Base-by-base conservation (phyloP, 495 filamentous ascomycete species). In the Penicillium psychrofluorescens region DNA sequence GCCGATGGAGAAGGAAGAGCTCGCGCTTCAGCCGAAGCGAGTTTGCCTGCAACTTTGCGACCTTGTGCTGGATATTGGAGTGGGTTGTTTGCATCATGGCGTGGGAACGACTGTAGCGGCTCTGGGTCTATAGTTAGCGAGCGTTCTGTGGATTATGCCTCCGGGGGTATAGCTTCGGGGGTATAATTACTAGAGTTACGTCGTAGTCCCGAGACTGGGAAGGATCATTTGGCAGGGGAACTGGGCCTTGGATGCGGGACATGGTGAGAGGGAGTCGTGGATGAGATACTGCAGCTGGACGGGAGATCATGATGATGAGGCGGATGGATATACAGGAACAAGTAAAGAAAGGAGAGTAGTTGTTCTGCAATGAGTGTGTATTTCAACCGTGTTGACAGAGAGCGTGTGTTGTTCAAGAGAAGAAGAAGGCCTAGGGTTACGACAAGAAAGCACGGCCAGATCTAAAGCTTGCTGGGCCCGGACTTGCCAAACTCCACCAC, bases 401-500 rank as follows among this genome's bases (percentile, higher is more conserved):
- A 33, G 9, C n/a, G n/a, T 9, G 31, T 33, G 8, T 5, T 33
- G 31, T 33, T 5, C 5, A n/a, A n/a, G n/a, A 5, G 8, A 33
- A 9, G 6, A 4, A 16, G 15, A 16, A 16, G 15, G 1, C 15
- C 4, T 16, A 16, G 15, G 15, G 15, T 16, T 6, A 33, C 36
- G 10, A 10, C 9, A 15, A 42, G 40, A 15, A 15, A n/a, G 27
- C 11, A 11, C 40, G 31, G 7, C 12, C 29, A 40, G 49, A 46
- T 47, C 62, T 59, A 73, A 45, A 76, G 50, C 62, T 72, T 77
- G 43, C 70, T 67, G 36, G 52, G 66, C 11, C 53, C 49, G 15
- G 58, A 16, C 41, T 64, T 69, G 29, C 64, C 62, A 42, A 77
- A 70, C n/a, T 67, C 67, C 30, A 89, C 70, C 2, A 88, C 83